These are phyloP conservation scores for Rhododendron molle DNA, from an alignment of 148 eudicot species.

Conservation along the genomic window DNA sequence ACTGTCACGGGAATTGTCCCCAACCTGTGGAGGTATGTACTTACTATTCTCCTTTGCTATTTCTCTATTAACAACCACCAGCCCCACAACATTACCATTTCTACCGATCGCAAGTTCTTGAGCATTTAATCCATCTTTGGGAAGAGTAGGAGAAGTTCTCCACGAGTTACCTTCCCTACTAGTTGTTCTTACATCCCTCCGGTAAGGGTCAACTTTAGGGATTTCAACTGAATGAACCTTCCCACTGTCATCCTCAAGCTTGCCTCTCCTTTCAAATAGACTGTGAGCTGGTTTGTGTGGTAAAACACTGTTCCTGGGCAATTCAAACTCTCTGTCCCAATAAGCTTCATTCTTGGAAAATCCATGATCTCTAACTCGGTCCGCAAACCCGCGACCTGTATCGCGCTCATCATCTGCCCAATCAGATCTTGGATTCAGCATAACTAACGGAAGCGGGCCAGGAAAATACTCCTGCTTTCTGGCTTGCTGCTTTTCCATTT, in stretches of 20 bases:
- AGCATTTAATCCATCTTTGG: slow-evolving; percentile 34
- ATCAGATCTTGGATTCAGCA: slow-evolving; percentile 78
- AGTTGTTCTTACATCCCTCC: slow-evolving; percentile 38
- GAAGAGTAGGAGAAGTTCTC: slow-evolving; percentile 37
- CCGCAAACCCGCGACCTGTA: slow-evolving; percentile 64
- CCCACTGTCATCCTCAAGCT: slow-evolving; percentile 54
- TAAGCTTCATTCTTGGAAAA: slow-evolving; percentile 49
- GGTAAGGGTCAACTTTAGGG: slow-evolving; percentile 41
- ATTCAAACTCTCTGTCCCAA: slow-evolving; percentile 88
- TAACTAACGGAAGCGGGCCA: slow-evolving; percentile 71
- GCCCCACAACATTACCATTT: slow-evolving; percentile 34
- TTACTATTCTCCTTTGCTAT: slow-evolving; percentile 37
- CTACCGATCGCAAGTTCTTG: slow-evolving; percentile 30
- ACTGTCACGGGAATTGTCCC: slow-evolving; percentile 37
- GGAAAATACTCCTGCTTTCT: slow-evolving; percentile 54
- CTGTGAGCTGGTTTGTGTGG: slow-evolving; percentile 59
- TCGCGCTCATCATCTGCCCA: slow-evolving; percentile 99
- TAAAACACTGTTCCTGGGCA: slow-evolving; percentile 53
- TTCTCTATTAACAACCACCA: slow-evolving; percentile 27
- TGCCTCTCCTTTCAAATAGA: slow-evolving; percentile 52
- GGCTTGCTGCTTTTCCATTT: slow-evolving; percentile 27
- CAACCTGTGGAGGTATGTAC: slow-evolving; percentile 34
- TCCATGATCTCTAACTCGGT: slow-evolving; percentile 54
- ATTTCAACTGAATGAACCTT: slow-evolving; percentile 49
- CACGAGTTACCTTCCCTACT: slow-evolving; percentile 50